Conservation (phyloP, 257 asterid genomes). For the Capsicum rhomboideum region DNA sequence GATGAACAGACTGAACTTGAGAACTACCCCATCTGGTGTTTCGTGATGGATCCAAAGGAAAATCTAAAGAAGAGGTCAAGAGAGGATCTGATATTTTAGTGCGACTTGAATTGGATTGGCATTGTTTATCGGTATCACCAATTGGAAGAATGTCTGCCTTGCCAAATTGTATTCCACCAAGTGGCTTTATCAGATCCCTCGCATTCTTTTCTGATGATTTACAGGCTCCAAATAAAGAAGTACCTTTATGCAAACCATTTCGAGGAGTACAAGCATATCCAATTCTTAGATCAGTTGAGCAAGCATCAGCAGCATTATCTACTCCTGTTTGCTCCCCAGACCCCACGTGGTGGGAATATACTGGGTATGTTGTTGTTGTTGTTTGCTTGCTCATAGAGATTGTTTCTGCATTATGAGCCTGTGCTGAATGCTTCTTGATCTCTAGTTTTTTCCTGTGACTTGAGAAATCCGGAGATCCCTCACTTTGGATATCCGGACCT, state of each 20-base stretch:
- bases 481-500: constrained; percentile 15
- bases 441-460: constrained; percentile 19
- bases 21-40: not conserved
- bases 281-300: constrained; percentile 33
- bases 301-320: constrained; percentile 17
- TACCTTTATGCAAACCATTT: constrained; percentile 16
- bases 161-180: constrained; percentile 17
- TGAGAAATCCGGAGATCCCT: constrained; percentile 8
- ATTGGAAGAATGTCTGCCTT: constrained; percentile 5
- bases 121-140: constrained; percentile 9
- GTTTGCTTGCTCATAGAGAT: constrained; percentile 7
- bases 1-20: constrained; percentile 9
- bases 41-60: not conserved
- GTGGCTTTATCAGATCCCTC: constrained; percentile 11
- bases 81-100: constrained; percentile 8
- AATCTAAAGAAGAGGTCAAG: constrained; percentile 12
- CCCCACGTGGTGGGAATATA: too few relatives aligned
- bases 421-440: not conserved
- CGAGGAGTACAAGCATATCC: constrained; percentile 16
- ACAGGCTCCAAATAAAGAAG: constrained; percentile 11
- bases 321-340: too few relatives aligned
- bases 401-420: constrained; percentile 8
- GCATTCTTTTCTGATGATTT: constrained; percentile 17
- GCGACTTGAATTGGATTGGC: constrained; percentile 5
- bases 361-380: too few relatives aligned